Conservation (phyloP, 1,284 basidiomycete species). For the Ustilago hordei region DNA sequence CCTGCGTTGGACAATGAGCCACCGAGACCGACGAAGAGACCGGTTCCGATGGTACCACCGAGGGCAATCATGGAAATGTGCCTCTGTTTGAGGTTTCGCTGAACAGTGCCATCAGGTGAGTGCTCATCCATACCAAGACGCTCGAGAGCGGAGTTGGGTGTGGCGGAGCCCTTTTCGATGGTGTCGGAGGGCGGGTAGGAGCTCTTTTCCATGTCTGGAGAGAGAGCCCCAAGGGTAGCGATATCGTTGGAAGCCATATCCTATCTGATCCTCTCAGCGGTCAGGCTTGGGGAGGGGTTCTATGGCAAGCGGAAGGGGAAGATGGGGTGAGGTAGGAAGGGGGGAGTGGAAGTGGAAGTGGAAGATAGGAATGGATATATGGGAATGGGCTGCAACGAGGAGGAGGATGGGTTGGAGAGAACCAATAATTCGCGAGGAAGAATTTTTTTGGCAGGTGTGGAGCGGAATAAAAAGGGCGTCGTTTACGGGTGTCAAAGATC, state of each 20-base stretch:
- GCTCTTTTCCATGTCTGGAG: slow-evolving; percentile 37
- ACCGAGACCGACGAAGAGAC: slow-evolving; percentile 81
- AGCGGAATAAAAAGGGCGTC: not conserved
- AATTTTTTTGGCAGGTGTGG: slow-evolving; percentile 19
- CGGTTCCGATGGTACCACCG: slow-evolving; percentile 66
- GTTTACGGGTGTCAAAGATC: slow-evolving; percentile 5
- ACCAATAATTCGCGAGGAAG: slow-evolving; percentile 15
- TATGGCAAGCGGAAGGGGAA: not conserved
- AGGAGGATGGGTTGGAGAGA: not conserved
- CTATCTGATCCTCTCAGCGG: not conserved
- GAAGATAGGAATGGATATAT: slow-evolving; percentile 15
- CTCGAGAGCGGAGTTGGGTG: slow-evolving; percentile 20
- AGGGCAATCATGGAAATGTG: slow-evolving; percentile 64
- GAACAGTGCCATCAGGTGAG: slow-evolving; percentile 36
- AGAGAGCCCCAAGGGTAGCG: slow-evolving; percentile 10
- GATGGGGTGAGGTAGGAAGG: slow-evolving; percentile 1
- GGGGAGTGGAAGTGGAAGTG: not conserved
- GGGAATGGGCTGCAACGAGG: slow-evolving; percentile 11
- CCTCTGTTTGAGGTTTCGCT: slow-evolving; percentile 54
- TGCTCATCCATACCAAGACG: slow-evolving; percentile 41
- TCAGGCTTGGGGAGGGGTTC: not conserved
- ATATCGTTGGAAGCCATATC: slow-evolving; percentile 36
- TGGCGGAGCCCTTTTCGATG: slow-evolving; percentile 23
- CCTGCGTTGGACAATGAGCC: slow-evolving; percentile 71
- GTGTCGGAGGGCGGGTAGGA: slow-evolving; percentile 26